Base-by-base conservation (phyloP, 2,329 filamentous ascomycete genomes). In the Ophiostoma quercus region DNA sequence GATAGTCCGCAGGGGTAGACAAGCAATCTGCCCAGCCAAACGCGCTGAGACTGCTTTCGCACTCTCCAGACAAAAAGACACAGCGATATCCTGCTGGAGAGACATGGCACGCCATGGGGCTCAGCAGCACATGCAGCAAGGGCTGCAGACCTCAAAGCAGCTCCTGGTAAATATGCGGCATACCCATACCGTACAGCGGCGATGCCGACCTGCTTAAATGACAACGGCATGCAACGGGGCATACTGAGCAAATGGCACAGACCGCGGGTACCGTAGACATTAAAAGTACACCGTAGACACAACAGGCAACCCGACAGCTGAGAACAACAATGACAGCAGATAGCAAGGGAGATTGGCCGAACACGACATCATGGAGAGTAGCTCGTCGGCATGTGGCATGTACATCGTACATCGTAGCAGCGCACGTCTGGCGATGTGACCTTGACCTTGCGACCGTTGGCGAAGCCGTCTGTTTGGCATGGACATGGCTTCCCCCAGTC, bases 361-460 rank as follows among this genome's bases (percentile, higher is more conserved):
- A 25, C 51, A 57, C 51, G 22, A 57, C 51, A 29, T 57, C 51
- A 57, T 57, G 22, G 51, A 57, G 25, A 29, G 25, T 29, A 25
- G 51, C 11, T 57, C 22, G 3, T 57, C 51, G 51, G 51, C 51
- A 57, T 25, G 51, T 54, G 47, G 19, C 47, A 54, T 25, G 47
- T 39, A 39, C 37, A 39, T 8, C 8, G 3, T 14, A 41, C 39
- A 41, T 14, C 12, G 39, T 57, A 57, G 51, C 51, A 57, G 51
- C 43, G 43, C 51, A 57, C 51, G 51, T 57, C 51, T 57, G 7
- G 22, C 51, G n/a, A 57, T 57, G 51, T 57, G 51, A 57, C 51
- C 51, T 25, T 57, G 51, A 25, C 51, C 51, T 25, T 57, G 51
- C 11, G n/a, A 25, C 51, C 22, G 51, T 25, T 25, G 12, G 51